Base-by-base conservation (phyloP, 352 stramenopile genomes). In the Phytophthora crassamura region DNA sequence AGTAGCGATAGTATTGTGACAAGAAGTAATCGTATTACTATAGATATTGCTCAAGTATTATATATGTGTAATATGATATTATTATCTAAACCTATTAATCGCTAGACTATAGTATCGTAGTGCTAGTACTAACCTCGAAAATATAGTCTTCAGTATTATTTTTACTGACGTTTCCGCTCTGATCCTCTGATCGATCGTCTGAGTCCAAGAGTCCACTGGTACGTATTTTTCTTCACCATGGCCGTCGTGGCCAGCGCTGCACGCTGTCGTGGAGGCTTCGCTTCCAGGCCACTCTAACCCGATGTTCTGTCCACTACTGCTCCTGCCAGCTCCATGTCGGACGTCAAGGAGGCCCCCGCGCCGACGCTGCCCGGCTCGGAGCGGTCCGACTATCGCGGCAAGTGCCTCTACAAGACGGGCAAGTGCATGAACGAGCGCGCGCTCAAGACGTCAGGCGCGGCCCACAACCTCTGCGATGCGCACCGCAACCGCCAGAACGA, bases 401-500 rank as follows among this genome's bases (percentile, higher is more conserved):
- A 88, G 49, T 95, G 87, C 45, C 77, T 90, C 45, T 95, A 95
- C 78, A 95, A 95, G 75, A 94, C 87, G 11, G 85, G 87, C 63
- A 95, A 95, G 63, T 95, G 87, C 74, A 63, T 69, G 46, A 92
- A 95, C 69, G 87, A 95, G 64, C 87, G 87, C 59, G 87, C 87
- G 46, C 78, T 95, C 61, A 95, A 95, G 73, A 93, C 85, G 33
- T 93, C 86, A 2, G 87, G 87, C 32, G 62, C 82, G 54, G 65
- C 87, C 42, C 87, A 95, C 77, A 95, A 94, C 69, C 82, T 95
- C 57, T 95, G 87, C 63, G 82, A 95, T 55, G 84, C 91, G 55
- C 87, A 95, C 67, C 85, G 87, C 46, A 82, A 80, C 62, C 79
- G 82, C 36, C 87, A 95, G 75, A 95, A 95, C 62, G 73, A 91